Base-by-base conservation (phyloP, 2,329 filamentous ascomycete genomes). In the Cladophialophora yegresii region DNA sequence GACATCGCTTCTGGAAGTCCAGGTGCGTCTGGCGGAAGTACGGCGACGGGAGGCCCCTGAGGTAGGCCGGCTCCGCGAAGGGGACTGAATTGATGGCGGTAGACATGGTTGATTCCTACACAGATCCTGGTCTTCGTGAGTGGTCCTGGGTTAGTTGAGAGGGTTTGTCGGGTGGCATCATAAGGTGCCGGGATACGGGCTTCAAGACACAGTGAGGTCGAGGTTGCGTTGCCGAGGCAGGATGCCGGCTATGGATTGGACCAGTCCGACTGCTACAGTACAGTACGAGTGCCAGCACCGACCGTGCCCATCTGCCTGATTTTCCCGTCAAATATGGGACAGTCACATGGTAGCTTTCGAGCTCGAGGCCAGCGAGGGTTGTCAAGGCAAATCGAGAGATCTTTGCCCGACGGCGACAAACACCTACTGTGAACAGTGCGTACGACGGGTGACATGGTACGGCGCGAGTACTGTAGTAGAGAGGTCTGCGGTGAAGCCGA, bases 21-120 rank as follows among this genome's bases (percentile, higher is more conserved):
- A 80, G 78, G 73, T 92, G 88, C 2, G 86, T 85, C 1, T 83
- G 79, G 23, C 83, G 87, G 78, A 89, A 90, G 78, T 90, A 89
- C 12, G 89, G 85, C 0, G 87, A 89, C 0, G 89, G 89, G 1
- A 91, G 80, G 51, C 88, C 88, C 70, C 80, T 81, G 55, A 91
- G 81, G 77, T 87, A 91, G 1, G 88, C 84, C 1, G 89, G 89
- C 71, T 92, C 89, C 1, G 87, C 86, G 77, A 92, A 90, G 55
- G 89, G 89, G 28, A 54, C 51, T 10, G 28, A 12, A 20, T 28
- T 54, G 28, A 16, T 12, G 26, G 28, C 28, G 10, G 51, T 33
- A 6, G 51, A 30, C 51, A 54, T 54, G 23, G 23, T 33, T 20
- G 28, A n/a, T 30, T 30, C 51, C 28, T 54, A 4, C 8, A 22